These are phyloP conservation scores for Spiraea crenata DNA, from an alignment of 331 rosid genomes.

Conservation along the genomic window DNA sequence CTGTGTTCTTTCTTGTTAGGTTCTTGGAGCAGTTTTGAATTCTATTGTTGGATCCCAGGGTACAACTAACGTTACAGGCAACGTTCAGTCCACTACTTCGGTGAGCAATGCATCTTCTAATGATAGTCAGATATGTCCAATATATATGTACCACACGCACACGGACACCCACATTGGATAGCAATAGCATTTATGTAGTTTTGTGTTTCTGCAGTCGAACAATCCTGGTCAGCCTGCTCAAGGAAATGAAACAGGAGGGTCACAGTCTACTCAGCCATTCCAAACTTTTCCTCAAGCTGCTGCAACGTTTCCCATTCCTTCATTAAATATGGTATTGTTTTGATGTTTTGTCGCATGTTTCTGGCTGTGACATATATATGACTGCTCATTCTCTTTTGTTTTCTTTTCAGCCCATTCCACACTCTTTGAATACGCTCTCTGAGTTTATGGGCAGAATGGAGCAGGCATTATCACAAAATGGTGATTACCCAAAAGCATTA, in stretches of 20 bases:
- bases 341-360: conserved; percentile 15
- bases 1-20: conserved; percentile 41
- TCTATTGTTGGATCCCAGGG: conserved; percentile 77
- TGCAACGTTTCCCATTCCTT: conserved; percentile 66
- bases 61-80: conserved; percentile 42
- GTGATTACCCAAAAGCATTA: conserved; percentile 28
- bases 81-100: conserved; percentile 39
- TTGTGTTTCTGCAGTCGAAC: conserved; percentile 27
- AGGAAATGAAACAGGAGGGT: conserved; percentile 59
- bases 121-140: not conserved
- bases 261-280: conserved; percentile 45
- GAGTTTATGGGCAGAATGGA: conserved; percentile 87
- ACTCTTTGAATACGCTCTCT: conserved; percentile 69
- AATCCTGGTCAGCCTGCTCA: conserved; percentile 45
- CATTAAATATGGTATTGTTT: conserved; percentile 55
- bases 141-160: not conserved
- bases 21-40: conserved; percentile 89
- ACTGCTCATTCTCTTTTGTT: not conserved
- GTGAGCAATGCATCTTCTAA: conserved; percentile 42
- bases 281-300: conserved; percentile 64
- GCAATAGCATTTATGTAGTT: not conserved
- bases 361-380: conserved; percentile 11
- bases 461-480: conserved; percentile 62
- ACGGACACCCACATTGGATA: not conserved
- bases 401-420: conserved; percentile 79